Percentiles rank a stretch among this genome's conserved stretches.
phyloP scores from a whole-genome alignment of 768 basidiomycete genomes.

The Hemileccinum rubropunctum region DNA sequence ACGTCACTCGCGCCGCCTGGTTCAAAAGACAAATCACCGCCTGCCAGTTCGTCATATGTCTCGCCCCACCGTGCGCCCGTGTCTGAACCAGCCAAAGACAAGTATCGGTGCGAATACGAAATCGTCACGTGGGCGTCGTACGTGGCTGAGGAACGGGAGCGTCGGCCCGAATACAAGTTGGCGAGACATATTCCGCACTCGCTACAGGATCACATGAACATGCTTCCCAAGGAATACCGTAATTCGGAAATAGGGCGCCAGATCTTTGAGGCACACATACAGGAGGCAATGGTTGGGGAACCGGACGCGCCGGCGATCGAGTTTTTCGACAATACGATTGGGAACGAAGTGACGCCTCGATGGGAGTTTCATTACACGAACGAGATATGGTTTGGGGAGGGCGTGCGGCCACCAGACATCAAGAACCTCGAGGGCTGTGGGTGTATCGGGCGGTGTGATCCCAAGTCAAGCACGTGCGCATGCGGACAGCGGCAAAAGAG shows the following conservation, averaged over 20 bases:
- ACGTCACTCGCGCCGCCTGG: background rate
- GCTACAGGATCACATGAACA: slow-evolving; percentile 66
- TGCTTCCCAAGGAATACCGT: slow-evolving; percentile 40
- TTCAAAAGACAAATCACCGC: background rate
- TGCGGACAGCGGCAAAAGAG: slow-evolving; percentile 60
- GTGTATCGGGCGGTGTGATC: slow-evolving; percentile 75
- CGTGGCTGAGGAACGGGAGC: slow-evolving; percentile 13
- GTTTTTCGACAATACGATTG: slow-evolving; percentile 62
- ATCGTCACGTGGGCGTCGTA: slow-evolving; percentile 24
- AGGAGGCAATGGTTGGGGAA: slow-evolving; percentile 63
- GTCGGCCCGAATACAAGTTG: slow-evolving; percentile 25
- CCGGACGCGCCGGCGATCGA: slow-evolving; percentile 64
- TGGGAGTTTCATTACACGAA: slow-evolving; percentile 92
- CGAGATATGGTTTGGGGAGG: slow-evolving; percentile 68
- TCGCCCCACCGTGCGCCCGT: background rate
- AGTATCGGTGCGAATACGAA: slow-evolving; percentile 9
- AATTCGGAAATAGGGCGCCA: slow-evolving; percentile 42
- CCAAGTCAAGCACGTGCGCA: slow-evolving; percentile 66
- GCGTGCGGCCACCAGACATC: slow-evolving; percentile 64
- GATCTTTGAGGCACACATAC: slow-evolving; percentile 65
- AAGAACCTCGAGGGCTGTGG: slow-evolving; percentile 61
- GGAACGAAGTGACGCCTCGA: slow-evolving; percentile 65
- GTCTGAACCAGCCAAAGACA: background rate
- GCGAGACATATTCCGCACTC: slow-evolving; percentile 57
- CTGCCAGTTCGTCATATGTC: background rate